Base-by-base conservation (phyloP, 306 rosid species). In the Ochetophila trinervis region DNA sequence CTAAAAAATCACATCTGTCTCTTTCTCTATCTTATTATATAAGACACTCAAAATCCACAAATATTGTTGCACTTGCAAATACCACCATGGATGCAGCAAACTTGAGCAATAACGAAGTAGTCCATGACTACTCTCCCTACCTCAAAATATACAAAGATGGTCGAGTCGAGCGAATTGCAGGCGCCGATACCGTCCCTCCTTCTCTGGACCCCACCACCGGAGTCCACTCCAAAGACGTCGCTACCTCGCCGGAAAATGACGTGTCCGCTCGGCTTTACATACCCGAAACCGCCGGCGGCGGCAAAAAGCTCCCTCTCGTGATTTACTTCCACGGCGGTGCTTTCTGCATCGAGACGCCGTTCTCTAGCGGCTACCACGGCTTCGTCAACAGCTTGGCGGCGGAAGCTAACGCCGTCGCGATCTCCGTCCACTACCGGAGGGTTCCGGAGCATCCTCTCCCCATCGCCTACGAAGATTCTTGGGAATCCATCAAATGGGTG, bases 381-480 rank as follows among this genome's bases (percentile, higher is more conserved):
- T 79, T 83, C 66, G 66, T 81, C 19, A 81, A 70, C 68, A 5
- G 11, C n/a, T 1, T 85, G 5, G 71, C 67, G 1, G 58, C 83
- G 2, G 36, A 57, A 0, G 81, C 81, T 17, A 83, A 83, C 65
- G 78, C 59, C 4, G 62, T 81, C 4, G 65, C 69, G 0, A 47
- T 78, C 32, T 88, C 91, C 14, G 72, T 88, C 1, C 61, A 85
- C 4, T 88, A 88, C 74, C 24, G 89, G 30, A 27, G 78, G 0
- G 95, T 89, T 8, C 95, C 95, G 0, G 95, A 88, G 64, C 74
- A 75, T 20, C 83, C 78, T 6, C 68, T 88, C 15, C 95, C 95
- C 3, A 40, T 60, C 4, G 80, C 78, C 2, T 83, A 72, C 52
- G 81, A 85, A 0, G 95, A 88, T 40, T 19, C 89, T 3, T 83